phyloP scores from a whole-genome alignment of 306 rosid species.

The Lathyrus tuberosus region DNA sequence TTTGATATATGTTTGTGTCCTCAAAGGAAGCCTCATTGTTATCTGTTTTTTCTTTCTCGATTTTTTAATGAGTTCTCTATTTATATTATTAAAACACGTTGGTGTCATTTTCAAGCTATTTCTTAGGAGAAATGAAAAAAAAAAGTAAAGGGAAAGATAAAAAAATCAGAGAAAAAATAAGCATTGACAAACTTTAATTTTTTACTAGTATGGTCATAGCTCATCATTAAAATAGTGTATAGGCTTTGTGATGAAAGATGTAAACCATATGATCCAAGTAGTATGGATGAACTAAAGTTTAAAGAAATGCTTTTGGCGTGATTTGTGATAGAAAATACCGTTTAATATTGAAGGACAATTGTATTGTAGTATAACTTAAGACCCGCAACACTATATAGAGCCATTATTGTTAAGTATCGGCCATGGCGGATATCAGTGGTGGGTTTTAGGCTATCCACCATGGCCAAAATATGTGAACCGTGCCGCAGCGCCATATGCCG shows the following conservation, averaged over 20 bases:
- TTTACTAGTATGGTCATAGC: not conserved
- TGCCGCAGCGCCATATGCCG: no score
- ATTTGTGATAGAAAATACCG: not conserved
- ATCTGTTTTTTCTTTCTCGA: not conserved
- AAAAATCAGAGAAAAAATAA: slow-evolving; percentile 14
- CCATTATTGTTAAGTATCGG: no score
- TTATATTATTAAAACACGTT: not conserved
- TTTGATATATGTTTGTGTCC: not conserved
- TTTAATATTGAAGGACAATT: not conserved
- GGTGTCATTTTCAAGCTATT: slow-evolving; percentile 18
- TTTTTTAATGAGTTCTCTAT: not conserved
- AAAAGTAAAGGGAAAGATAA: slow-evolving; percentile 10
- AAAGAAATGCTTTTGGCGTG: not conserved
- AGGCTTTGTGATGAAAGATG: not conserved
- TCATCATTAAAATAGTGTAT: not conserved
- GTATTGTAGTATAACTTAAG: not conserved
- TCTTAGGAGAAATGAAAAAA: slow-evolving; percentile 9
- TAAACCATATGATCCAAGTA: slow-evolving; percentile 2
- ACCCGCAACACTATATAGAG: not conserved
- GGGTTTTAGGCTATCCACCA: no score
- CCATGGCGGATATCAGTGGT: no score
- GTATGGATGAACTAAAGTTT: slow-evolving; percentile 5
- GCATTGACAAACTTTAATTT: not conserved
- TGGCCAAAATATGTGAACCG: no score
- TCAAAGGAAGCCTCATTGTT: slow-evolving; percentile 17